Evolutionary conservation across 805 yeast species (phyloP).

Genomic region (Hanseniaspora vineae): DNA sequence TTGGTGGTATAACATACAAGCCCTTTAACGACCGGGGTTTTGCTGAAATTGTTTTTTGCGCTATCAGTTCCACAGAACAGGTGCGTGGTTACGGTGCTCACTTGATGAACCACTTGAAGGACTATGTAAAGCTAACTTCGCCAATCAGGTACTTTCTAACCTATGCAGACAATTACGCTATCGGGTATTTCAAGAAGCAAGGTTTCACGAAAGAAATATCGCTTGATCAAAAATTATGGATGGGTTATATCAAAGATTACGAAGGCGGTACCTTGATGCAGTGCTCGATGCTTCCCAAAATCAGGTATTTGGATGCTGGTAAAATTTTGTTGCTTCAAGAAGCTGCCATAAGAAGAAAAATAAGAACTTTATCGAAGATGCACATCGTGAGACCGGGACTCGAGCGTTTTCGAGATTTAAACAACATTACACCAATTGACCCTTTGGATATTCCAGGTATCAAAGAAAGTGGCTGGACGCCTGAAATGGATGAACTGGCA

Average conservation of each 20-base stretch:
- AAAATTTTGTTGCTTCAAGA: constrained; percentile 78
- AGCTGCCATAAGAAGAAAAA: constrained; percentile 81
- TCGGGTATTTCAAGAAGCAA: constrained; percentile 95
- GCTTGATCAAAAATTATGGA: constrained; percentile 77
- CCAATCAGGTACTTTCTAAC: constrained; percentile 79
- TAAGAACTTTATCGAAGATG: constrained; percentile 64
- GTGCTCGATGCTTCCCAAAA: constrained; percentile 81
- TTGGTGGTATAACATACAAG: constrained; percentile 93
- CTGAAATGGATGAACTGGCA: constrained; percentile 94
- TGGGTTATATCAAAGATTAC: constrained; percentile 97
- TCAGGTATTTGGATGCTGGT: constrained; percentile 78
- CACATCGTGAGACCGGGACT: constrained; percentile 77
- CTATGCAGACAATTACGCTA: constrained; percentile 97
- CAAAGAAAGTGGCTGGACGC: constrained; percentile 93
- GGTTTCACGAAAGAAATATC: constrained; percentile 95
- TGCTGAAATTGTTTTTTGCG: constrained; percentile 98
- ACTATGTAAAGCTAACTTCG: constrained; percentile 81
- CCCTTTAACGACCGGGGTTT: constrained; percentile 85
- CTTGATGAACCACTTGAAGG: constrained; percentile 93
- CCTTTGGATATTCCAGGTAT: constrained; percentile 82
- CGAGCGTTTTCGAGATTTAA: constrained; percentile 44
- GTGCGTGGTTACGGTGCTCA: constrained; percentile 99
- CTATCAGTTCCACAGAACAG: constrained; percentile 93
- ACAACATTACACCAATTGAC: constrained; percentile 43
- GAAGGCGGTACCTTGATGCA: constrained; percentile 99